Conservation (phyloP, 345 rosid species). For the Aquilaria yunnanensis region DNA sequence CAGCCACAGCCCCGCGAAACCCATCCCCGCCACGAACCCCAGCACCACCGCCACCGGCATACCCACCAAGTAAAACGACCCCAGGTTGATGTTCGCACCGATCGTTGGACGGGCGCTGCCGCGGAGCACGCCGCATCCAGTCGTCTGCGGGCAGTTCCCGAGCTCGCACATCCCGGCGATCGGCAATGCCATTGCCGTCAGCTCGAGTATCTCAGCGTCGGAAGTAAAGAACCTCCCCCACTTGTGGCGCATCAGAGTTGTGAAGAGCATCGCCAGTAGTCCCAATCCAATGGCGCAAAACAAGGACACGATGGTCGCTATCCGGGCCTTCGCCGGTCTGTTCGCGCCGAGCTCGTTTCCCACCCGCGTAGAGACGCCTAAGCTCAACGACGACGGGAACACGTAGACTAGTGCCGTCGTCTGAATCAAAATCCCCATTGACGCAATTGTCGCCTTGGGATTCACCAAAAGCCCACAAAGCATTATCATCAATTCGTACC, state of each 20-base stretch:
- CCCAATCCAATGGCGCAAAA: constrained; percentile 54
- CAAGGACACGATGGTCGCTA: constrained; percentile 70
- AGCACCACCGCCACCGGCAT: constrained; percentile 76
- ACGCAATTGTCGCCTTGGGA: constrained; percentile 87
- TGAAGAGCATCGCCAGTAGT: constrained; percentile 62
- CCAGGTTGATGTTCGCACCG: constrained; percentile 92
- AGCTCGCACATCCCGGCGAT: constrained; percentile 90
- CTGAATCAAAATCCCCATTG: constrained; percentile 95
- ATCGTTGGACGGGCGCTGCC: constrained; percentile 84
- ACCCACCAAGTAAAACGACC: constrained; percentile 87
- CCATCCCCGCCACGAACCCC: constrained; percentile 64
- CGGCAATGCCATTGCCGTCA: constrained; percentile 78
- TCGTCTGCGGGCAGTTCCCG: constrained; percentile 95
- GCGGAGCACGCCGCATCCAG: constrained; percentile 87
- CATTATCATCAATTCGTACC: constrained; percentile 97
- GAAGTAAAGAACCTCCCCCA: constrained; percentile 84
- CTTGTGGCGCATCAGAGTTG: constrained; percentile 59
- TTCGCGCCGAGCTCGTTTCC: constrained; percentile 93
- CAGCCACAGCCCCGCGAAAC: constrained; percentile 82
- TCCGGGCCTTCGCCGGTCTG: constrained; percentile 71
- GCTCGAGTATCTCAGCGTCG: constrained; percentile 62
- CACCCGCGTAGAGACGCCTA: constrained; percentile 86
- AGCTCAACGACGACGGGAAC: constrained; percentile 85
- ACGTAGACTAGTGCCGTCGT: constrained; percentile 86
- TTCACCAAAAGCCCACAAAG: constrained; percentile 72